Evolutionary conservation across 106 monocot genomes (phyloP).

Genomic region (Hemerocallis citrina): DNA sequence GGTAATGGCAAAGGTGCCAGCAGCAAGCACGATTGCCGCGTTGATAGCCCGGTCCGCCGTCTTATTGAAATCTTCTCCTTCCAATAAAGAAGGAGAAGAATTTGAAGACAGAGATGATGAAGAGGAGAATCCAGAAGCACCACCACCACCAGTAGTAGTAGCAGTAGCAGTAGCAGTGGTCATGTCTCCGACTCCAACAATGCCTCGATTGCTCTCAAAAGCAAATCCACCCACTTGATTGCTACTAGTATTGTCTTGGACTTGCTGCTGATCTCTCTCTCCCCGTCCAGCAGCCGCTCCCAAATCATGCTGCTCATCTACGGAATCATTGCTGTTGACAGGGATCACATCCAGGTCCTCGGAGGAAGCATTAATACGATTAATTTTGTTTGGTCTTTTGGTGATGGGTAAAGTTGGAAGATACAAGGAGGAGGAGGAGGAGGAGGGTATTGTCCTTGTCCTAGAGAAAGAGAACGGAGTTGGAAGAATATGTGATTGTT

Average conservation of each 20-base stretch:
- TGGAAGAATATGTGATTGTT: no score
- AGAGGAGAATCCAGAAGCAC: background rate
- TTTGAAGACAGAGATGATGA: background rate
- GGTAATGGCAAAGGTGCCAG: conserved; percentile 75
- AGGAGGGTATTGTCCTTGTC: background rate
- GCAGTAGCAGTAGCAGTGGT: no score
- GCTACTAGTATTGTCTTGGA: no score
- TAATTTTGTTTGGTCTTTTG: background rate
- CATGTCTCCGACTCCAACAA: background rate
- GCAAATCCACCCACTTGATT: background rate
- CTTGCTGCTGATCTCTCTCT: no score
- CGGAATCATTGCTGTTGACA: background rate
- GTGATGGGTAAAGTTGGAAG: background rate
- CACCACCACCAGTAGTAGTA: background rate
- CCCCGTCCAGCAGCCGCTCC: background rate
- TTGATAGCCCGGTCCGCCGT: conserved; percentile 63
- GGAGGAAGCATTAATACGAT: background rate
- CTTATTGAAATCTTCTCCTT: background rate
- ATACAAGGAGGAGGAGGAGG: background rate
- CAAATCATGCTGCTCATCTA: background rate
- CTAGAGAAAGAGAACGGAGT: no score
- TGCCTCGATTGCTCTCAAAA: background rate
- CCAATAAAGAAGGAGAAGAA: background rate
- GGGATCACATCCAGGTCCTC: conserved; percentile 5
- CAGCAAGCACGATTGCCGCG: conserved; percentile 74